A percentile compares a stretch with the other conserved stretches of the same genome.
Evolutionary conservation across 148 eudicot species (phyloP).

Genomic region (Vaccinium macrocarpon): DNA sequence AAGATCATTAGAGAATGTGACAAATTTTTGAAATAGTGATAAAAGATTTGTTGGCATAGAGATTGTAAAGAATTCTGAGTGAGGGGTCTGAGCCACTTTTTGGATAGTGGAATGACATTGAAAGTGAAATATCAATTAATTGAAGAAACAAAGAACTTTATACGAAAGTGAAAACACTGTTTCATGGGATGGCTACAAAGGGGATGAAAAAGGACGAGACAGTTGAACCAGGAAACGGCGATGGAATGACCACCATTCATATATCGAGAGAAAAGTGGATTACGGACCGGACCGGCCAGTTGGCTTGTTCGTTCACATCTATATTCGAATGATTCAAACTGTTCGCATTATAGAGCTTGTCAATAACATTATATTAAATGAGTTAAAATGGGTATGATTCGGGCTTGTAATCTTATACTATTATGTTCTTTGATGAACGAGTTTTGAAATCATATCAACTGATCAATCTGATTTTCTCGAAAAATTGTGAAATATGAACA

Average conservation of each 20-base stretch:
- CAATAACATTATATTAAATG: too few species aligned
- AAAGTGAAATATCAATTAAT: constrained; percentile 13
- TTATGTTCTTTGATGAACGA: too few species aligned
- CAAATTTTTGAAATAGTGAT: background rate
- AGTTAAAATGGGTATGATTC: too few species aligned
- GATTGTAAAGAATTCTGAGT: background rate
- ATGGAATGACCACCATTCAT: background rate
- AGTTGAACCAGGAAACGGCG: background rate
- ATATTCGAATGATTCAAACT: too few species aligned
- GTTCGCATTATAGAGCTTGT: too few species aligned
- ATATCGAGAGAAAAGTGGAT: background rate
- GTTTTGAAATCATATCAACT: too few species aligned
- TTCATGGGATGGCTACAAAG: constrained; percentile 8
- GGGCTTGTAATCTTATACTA: too few species aligned
- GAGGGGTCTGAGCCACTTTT: background rate
- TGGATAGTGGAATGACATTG: background rate
- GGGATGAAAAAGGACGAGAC: constrained; percentile 11
- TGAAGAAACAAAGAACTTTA: background rate
- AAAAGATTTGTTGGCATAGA: background rate
- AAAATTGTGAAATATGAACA: too few species aligned
- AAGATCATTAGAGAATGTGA: background rate
- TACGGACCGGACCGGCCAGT: too few species aligned
- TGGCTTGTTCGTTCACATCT: too few species aligned
- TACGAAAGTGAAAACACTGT: constrained; percentile 16
- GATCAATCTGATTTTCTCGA: too few species aligned